phyloP scores from a whole-genome alignment of 257 asterid genomes.

The Parsonsia alboflavescens region DNA sequence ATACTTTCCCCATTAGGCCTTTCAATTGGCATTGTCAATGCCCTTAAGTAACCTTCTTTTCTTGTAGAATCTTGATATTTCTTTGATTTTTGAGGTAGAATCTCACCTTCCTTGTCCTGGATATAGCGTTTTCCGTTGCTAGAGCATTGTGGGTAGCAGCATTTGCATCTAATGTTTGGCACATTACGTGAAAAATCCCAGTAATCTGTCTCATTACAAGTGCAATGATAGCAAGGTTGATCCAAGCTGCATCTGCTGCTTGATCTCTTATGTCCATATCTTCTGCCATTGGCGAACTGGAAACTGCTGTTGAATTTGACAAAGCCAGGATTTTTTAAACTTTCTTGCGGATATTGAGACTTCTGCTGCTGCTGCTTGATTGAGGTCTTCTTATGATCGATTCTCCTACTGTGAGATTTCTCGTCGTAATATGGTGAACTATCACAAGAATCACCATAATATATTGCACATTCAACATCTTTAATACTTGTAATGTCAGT shows the following conservation, averaged over 20 bases:
- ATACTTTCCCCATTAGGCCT: constrained; percentile 25
- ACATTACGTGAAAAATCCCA: neutral
- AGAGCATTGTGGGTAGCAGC: constrained; percentile 6
- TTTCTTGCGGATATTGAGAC: constrained; percentile 14
- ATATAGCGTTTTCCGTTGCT: neutral
- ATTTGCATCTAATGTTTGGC: constrained; percentile 5
- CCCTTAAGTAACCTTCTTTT: constrained; percentile 22
- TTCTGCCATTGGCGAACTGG: neutral
- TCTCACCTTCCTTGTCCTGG: neutral
- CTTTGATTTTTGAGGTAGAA: neutral
- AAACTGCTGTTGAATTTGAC: constrained; percentile 16
- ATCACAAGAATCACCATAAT: constrained; percentile 33
- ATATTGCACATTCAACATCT: constrained; percentile 34
- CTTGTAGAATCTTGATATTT: neutral
- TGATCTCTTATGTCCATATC: constrained; percentile 6
- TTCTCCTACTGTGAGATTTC: constrained; percentile 18
- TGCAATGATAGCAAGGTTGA: constrained; percentile 22
- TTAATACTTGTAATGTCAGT: constrained; percentile 16
- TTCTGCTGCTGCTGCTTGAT: constrained; percentile 3
- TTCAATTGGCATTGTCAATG: constrained; percentile 44
- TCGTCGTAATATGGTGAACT: constrained; percentile 18
- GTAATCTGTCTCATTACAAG: constrained; percentile 6
- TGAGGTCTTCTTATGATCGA: constrained; percentile 19
- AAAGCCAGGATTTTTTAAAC: constrained; percentile 1
- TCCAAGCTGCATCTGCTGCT: constrained; percentile 20